Percentiles rank a stretch among this genome's conserved stretches.
phyloP scores from a whole-genome alignment of 371 early-diverging fungal species.

The Apophysomyces trapeziformis region DNA sequence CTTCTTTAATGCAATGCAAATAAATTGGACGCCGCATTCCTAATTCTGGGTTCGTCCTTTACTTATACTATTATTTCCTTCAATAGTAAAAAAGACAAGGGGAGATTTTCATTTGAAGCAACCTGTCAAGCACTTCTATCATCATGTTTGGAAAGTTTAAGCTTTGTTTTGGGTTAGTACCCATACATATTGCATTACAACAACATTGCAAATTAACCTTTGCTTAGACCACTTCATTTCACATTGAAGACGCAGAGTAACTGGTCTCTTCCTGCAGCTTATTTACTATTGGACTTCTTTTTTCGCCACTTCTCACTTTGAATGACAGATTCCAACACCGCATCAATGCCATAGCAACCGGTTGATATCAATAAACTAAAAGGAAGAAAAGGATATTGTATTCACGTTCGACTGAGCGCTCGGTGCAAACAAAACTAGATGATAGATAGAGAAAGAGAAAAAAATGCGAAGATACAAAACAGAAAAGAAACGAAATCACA shows the following conservation, averaged over 20 bases:
- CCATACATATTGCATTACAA: not conserved
- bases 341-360: no score
- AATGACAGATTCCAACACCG: no score
- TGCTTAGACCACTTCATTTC: no score
- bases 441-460: not conserved
- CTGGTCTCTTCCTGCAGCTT: no score
- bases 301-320: no score
- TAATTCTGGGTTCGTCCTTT: not conserved
- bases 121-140: not conserved
- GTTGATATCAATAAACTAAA: not conserved
- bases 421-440: conserved; percentile 1
- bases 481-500: not conserved
- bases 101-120: not conserved
- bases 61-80: not conserved
- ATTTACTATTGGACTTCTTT: no score
- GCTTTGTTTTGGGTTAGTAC: not conserved
- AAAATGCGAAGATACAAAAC: conserved; percentile 2
- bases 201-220: not conserved
- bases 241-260: no score
- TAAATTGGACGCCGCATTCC: conserved; percentile 6
- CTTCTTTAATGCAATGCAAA: not conserved
- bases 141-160: not conserved
- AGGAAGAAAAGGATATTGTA: not conserved
- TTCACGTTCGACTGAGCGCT: not conserved
- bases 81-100: not conserved